Evolutionary conservation across 352 stramenopile species (phyloP).

Genomic region (Phytopythium litorale): DNA sequence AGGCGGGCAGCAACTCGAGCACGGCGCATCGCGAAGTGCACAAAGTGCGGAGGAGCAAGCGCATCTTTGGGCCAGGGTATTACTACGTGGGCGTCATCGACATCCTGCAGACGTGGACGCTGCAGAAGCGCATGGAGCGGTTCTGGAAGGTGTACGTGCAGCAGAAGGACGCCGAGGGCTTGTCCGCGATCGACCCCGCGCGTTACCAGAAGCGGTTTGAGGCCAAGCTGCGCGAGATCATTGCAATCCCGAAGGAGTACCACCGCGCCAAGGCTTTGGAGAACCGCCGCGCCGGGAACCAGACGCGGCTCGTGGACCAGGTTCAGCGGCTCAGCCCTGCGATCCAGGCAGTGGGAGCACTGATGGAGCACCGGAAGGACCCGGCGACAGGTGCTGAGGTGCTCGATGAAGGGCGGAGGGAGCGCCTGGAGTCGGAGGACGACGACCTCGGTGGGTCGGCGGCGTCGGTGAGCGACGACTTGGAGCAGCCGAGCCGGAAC

Average conservation of each 20-base stretch:
- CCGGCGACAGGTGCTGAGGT: conserved; percentile 6
- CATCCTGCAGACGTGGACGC: conserved; percentile 88
- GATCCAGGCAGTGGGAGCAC: conserved; percentile 25
- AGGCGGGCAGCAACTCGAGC: conserved; percentile 4
- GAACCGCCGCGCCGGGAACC: conserved; percentile 12
- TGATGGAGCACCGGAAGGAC: conserved; percentile 14
- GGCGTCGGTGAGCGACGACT: conserved; percentile 22
- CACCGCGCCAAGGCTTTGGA: conserved; percentile 16
- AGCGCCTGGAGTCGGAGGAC: conserved; percentile 29
- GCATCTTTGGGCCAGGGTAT: conserved; percentile 76
- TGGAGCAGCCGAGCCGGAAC: conserved; percentile 52
- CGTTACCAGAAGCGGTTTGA: conserved; percentile 82
- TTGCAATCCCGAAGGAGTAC: conserved; percentile 66
- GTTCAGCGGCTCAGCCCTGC: conserved; percentile 33
- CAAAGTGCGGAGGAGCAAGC: conserved; percentile 70
- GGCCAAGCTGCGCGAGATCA: conserved; percentile 76
- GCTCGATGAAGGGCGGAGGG: conserved; percentile 15
- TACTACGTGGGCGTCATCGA: conserved; percentile 92
- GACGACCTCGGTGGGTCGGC: conserved; percentile 21
- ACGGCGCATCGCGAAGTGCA: conserved; percentile 24
- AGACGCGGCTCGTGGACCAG: conserved; percentile 17
- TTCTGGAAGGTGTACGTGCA: conserved; percentile 81
- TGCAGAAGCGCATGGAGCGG: conserved; percentile 76
- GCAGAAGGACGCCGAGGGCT: conserved; percentile 56
- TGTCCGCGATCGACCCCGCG: conserved; percentile 82